Base-by-base conservation (phyloP, 352 stramenopile genomes). In the Globisporangium nodosum region DNA sequence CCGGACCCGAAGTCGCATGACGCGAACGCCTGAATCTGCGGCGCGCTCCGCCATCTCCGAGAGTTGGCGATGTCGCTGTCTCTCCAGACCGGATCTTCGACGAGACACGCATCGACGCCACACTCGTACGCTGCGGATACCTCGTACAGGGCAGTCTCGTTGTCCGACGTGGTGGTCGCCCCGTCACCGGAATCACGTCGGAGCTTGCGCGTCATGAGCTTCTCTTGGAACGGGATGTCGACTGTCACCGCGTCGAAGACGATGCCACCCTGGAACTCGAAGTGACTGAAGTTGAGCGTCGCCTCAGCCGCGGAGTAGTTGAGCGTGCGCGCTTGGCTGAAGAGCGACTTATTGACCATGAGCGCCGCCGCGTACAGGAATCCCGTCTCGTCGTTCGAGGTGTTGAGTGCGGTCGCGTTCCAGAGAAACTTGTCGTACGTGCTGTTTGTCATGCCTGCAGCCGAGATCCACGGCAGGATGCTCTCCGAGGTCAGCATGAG, bases 181-280 rank as follows among this genome's bases (percentile, higher is more conserved):
- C 33, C 39, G 21, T 33, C 54, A 27, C 40, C 54, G 50, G 53
- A 56, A 31, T 37, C 37, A 42, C 30, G 21, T 61, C 20, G 56
- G 4, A 66, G 21, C 18, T 58, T 69, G 45, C 48, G 45, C 11
- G 37, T 39, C 13, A 71, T 62, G 45, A 54, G 37, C 21, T 52
- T 61, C 31, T 64, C 58, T 40, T 67, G 47, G n/a, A 71, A 72
- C 7, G 71, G 64, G 35, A 80, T 73, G 46, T 77, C 69, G 43
- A 80, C 66, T 31, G 69, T 78, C 50, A 78, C 67, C 18, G 60
- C 64, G 20, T 80, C 71, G 48, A 76, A 80, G 8, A 58, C 52
- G 35, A 78, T 63, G 52, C 73, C 59, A 5, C 33, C 35, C 8
- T 69, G 73, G n/a, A 79, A 42, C 20, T 47, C 49, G 6, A 70